A percentile compares a stretch with the other conserved stretches of the same genome.
These are phyloP conservation scores for Pichia sp. DNA, from an alignment of 1,139 yeast genomes.

Conservation along the genomic window DNA sequence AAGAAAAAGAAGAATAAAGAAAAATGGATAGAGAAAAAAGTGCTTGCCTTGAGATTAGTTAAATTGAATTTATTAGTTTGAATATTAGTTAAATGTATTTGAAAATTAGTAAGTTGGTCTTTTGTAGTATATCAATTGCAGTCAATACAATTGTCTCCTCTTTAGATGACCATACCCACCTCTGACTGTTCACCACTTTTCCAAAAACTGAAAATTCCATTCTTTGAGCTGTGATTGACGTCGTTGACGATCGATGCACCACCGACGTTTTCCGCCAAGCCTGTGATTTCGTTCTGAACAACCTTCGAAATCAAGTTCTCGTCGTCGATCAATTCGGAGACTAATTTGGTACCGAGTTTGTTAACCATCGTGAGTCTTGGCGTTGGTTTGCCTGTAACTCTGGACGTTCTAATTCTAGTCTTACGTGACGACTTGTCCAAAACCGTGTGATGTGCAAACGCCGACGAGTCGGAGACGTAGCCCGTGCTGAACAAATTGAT, in stretches of 20 bases:
- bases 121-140: too few relatives aligned
- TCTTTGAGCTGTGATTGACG: slow-evolving; percentile 4
- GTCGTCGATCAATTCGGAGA: slow-evolving; percentile 29
- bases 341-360: slow-evolving; percentile 23
- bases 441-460: slow-evolving; percentile 27
- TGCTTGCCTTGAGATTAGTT: too few relatives aligned
- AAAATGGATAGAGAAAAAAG: too few relatives aligned
- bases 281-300: slow-evolving; percentile 17
- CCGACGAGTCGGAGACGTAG: slow-evolving; percentile 32
- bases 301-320: slow-evolving; percentile 19
- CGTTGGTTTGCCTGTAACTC: slow-evolving; percentile 32
- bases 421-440: slow-evolving; percentile 21
- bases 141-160: too few relatives aligned
- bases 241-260: slow-evolving; percentile 12
- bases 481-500: slow-evolving; percentile 31
- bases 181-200: slow-evolving; percentile 8
- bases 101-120: too few relatives aligned
- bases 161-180: too few relatives aligned
- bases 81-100: too few relatives aligned
- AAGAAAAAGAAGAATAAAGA: too few relatives aligned
- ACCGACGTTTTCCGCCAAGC: neutral
- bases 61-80: too few relatives aligned
- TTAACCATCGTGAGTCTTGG: slow-evolving; percentile 27
- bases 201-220: slow-evolving; percentile 9
- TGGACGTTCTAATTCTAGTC: slow-evolving; percentile 31